Evolutionary conservation across 2,329 filamentous ascomycete species (phyloP).

Genomic region (Cercospora zeae-maydis): DNA sequence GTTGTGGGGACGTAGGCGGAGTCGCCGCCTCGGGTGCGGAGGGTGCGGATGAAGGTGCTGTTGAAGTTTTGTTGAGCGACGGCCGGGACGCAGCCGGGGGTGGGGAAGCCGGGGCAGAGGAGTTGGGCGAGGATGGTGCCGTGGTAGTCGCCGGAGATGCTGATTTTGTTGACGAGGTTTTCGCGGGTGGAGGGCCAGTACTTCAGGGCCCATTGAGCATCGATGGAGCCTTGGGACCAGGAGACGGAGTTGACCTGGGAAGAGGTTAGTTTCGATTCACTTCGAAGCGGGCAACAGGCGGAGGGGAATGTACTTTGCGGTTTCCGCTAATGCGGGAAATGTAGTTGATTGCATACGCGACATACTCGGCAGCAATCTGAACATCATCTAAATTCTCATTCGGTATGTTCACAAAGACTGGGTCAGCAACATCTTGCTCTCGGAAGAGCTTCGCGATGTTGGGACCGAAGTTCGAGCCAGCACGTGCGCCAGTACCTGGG

Average conservation of each 20-base stretch:
- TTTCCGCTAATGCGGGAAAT: slow-evolving; percentile 41
- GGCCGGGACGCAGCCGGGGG: slow-evolving; percentile 37
- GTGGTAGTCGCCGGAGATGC: slow-evolving; percentile 52
- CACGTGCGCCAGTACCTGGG: slow-evolving; percentile 52
- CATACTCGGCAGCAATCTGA: slow-evolving; percentile 53
- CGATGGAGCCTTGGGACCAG: slow-evolving; percentile 55
- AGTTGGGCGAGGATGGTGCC: slow-evolving; percentile 44
- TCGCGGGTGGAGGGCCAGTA: slow-evolving; percentile 53
- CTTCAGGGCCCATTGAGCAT: slow-evolving; percentile 56
- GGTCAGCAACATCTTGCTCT: slow-evolving; percentile 44
- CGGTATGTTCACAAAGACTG: slow-evolving; percentile 56
- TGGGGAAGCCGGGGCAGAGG: slow-evolving; percentile 30
- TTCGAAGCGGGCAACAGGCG: no score
- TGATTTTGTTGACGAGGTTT: slow-evolving; percentile 48
- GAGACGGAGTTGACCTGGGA: slow-evolving; percentile 44
- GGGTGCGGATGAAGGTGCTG: slow-evolving; percentile 42
- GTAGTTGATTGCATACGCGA: slow-evolving; percentile 58
- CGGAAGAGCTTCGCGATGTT: slow-evolving; percentile 51
- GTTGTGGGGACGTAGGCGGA: slow-evolving; percentile 55
- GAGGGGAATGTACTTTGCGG: slow-evolving; percentile 28
- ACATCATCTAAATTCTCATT: slow-evolving; percentile 46
- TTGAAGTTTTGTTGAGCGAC: slow-evolving; percentile 49
- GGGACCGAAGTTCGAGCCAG: slow-evolving; percentile 43
- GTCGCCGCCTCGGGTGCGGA: slow-evolving; percentile 47
- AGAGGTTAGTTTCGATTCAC: neutral